A percentile compares a stretch with the other conserved stretches of the same genome.
Conservation (phyloP, 208 protist species). For the Acanthamoeba culbertsoni region DNA sequence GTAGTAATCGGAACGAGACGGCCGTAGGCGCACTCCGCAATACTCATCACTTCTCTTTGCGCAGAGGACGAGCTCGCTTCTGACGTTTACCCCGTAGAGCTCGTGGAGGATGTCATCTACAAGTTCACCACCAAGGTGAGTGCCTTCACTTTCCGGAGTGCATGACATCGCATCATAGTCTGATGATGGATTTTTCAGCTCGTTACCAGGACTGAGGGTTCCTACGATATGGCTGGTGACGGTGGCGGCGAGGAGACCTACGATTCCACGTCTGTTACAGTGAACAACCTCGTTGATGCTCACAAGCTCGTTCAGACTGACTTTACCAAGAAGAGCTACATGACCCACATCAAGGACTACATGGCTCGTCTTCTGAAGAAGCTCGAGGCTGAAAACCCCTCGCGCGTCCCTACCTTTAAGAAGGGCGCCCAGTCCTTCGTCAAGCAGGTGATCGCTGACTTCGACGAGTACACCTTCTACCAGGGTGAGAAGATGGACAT, state of each 20-base stretch:
- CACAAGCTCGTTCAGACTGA: conserved; percentile 53
- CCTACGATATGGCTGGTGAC: conserved; percentile 56
- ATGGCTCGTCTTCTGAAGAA: conserved; percentile 66
- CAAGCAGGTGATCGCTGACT: conserved; percentile 73
- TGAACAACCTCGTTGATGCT: conserved; percentile 75
- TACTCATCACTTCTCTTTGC: not conserved
- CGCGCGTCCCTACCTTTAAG: conserved; percentile 68
- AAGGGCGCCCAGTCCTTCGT: conserved; percentile 68
- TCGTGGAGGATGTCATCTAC: conserved; percentile 60
- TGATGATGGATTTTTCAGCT: not conserved
- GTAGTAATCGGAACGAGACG: too few species aligned
- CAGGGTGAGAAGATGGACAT: conserved; percentile 69
- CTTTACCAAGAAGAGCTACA: conserved; percentile 77
- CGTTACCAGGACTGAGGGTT: conserved; percentile 59
- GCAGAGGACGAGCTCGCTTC: conserved; percentile 71
- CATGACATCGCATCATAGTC: not conserved
- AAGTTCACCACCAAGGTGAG: conserved; percentile 72
- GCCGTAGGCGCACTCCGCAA: too few species aligned
- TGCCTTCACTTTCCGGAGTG: not conserved
- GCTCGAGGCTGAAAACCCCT: conserved; percentile 59
- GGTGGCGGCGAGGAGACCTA: conserved; percentile 55
- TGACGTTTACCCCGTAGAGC: conserved; percentile 60
- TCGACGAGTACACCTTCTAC: conserved; percentile 75
- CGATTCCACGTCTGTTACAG: conserved; percentile 31
- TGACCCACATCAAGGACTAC: conserved; percentile 77